Evolutionary conservation across 2,329 filamentous ascomycete species (phyloP).

Genomic region (Scedosporium aurantiacum): DNA sequence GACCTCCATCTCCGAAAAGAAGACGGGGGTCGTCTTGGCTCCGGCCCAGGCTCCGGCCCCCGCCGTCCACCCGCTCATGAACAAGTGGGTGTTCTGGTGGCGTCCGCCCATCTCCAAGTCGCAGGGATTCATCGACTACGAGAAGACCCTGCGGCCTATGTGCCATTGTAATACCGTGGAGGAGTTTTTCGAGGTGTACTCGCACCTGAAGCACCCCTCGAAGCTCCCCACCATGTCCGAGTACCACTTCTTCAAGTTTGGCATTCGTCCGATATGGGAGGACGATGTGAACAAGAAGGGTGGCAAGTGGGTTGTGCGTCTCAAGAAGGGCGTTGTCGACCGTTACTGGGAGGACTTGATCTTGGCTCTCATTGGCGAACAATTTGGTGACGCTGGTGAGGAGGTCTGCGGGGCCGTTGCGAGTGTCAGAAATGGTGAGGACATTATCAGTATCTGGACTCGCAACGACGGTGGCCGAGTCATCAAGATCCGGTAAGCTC

Average conservation of each 20-base stretch:
- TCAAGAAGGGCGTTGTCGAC: constrained; percentile 96
- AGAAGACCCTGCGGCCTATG: constrained; percentile 86
- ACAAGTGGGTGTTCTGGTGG: constrained; percentile 95
- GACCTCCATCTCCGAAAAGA: constrained; percentile 23
- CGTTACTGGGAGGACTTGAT: constrained; percentile 94
- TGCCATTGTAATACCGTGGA: constrained; percentile 73
- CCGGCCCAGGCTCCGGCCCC: constrained; percentile 11
- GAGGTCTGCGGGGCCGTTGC: constrained; percentile 93
- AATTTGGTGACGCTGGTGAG: constrained; percentile 84
- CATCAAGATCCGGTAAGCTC: constrained; percentile 79
- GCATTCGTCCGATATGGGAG: constrained; percentile 95
- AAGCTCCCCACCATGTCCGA: constrained; percentile 83
- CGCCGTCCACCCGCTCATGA: constrained; percentile 51
- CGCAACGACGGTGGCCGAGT: constrained; percentile 86
- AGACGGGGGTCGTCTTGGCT: neutral
- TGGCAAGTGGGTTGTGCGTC: constrained; percentile 91
- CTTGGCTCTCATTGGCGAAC: constrained; percentile 82
- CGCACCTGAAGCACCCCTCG: constrained; percentile 82
- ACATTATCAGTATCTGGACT: constrained; percentile 96
- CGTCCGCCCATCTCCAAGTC: constrained; percentile 93
- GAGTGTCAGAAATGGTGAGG: constrained; percentile 88
- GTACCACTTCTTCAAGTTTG: constrained; percentile 96
- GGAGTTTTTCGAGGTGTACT: constrained; percentile 84
- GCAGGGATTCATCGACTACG: constrained; percentile 77
- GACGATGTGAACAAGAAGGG: constrained; percentile 94